Evolutionary conservation across 1,284 basidiomycete genomes (phyloP), one percentile per base, ranked within the genome.

Genomic region (Pseudozyma sp.): DNA sequence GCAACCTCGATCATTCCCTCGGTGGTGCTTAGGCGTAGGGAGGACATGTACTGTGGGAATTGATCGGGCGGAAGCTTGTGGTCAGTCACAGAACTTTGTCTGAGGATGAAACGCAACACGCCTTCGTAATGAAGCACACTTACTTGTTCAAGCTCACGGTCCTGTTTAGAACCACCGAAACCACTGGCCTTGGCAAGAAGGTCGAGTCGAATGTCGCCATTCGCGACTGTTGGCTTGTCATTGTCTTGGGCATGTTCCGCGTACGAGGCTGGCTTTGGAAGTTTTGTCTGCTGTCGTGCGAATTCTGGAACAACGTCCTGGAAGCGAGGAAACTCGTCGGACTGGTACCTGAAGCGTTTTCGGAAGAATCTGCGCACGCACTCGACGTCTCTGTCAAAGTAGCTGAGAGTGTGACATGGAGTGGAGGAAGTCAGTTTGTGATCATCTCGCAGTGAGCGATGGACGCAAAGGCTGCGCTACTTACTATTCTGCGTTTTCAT

Each of bases 351-450:
- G 87, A 98, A 99, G 24, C 95, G 87, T 69, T 94, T 89, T 73
- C 88, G 89, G 88, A 99, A 99, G 87, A 98, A 99, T 10, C 90
- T 90, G 45, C 94, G 89, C 73, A 99, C 94, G 84, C 97, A 97
- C 68, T 96, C 91, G 14, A 99, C 97, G 84, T 99, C 97, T 37
- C 97, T 91, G 82, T 97, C 94, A 86, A 99, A 99, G 87, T 97
- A 99, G 92, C 94, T 96, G 79, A 33, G 3, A 68, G 43, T 17
- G 34, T 31, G 11, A 40, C 24, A 34, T 24, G 34, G 35, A 29
- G 33, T 16, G 30, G 19, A 19, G 16, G 24, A 37, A n/a, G 44
- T 40, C 40, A 63, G 46, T 45, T 8, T 44, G 9, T 33, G 34
- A 17, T 4, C 24, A 24, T 24, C 24, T 24, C 24, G 24, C 24